A percentile compares a stretch with the other conserved stretches of the same genome.
These are phyloP conservation scores for Claviceps cyperi DNA, from an alignment of 2,329 filamentous ascomycete species.

Conservation along the genomic window DNA sequence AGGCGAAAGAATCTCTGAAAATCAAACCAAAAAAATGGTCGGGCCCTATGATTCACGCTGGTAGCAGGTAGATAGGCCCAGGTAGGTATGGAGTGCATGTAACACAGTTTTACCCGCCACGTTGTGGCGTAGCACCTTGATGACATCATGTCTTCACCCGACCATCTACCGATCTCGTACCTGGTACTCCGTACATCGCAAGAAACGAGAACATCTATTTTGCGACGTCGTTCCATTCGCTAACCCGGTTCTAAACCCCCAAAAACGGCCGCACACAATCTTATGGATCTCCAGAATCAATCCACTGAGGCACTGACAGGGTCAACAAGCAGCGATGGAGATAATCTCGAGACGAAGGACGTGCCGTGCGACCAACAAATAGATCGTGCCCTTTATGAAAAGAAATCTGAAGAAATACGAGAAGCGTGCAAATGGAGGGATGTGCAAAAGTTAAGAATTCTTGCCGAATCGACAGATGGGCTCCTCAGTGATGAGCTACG, in stretches of 20 bases:
- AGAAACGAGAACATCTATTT: no score
- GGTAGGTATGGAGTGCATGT: no score
- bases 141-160: background rate
- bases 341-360: conserved; percentile 4
- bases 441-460: conserved; percentile 36
- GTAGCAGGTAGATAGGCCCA: background rate
- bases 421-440: conserved; percentile 47
- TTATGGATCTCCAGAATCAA: conserved; percentile 8
- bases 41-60: no score
- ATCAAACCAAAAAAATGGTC: no score
- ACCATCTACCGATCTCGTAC: background rate
- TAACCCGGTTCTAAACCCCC: no score
- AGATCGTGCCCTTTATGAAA: conserved; percentile 1
- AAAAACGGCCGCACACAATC: background rate
- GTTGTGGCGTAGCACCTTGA: background rate
- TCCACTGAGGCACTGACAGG: conserved; percentile 4
- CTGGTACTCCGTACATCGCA: background rate
- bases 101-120: background rate
- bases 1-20: no score
- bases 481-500: conserved; percentile 55
- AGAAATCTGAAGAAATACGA: conserved; percentile 15
- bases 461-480: conserved; percentile 52
- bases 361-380: conserved; percentile 1
- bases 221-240: no score
- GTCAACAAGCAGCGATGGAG: background rate